phyloP scores from a whole-genome alignment of 345 rosid genomes.

The Syzygium aqueum region DNA sequence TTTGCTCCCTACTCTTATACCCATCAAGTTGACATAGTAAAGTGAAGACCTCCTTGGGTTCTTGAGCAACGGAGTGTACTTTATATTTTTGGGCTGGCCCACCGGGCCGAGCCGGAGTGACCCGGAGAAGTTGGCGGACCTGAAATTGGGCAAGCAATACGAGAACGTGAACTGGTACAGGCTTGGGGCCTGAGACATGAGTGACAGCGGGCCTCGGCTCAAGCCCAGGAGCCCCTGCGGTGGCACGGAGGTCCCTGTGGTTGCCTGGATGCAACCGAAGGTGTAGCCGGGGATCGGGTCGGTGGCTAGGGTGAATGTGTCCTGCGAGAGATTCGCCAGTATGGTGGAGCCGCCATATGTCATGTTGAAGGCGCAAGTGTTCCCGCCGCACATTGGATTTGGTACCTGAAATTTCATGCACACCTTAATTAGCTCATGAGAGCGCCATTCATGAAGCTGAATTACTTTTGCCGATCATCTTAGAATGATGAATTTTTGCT shows the following conservation, averaged over 20 bases:
- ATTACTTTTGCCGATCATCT: not conserved
- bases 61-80: conserved; percentile 69
- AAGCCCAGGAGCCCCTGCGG: conserved; percentile 85
- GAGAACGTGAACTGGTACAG: conserved; percentile 77
- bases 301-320: conserved; percentile 45
- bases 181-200: conserved; percentile 64
- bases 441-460: not conserved
- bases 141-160: conserved; percentile 81
- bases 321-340: conserved; percentile 61
- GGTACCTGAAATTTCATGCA: conserved; percentile 37
- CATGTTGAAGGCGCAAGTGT: conserved; percentile 66
- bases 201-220: conserved; percentile 80
- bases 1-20: conserved; percentile 62
- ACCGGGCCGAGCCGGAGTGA: conserved; percentile 75
- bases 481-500: too few relatives aligned
- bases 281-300: conserved; percentile 58
- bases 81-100: conserved; percentile 65
- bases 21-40: conserved; percentile 71
- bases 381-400: conserved; percentile 51
- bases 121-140: conserved; percentile 70
- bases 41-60: conserved; percentile 82
- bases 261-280: conserved; percentile 68
- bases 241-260: conserved; percentile 64
- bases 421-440: not conserved
- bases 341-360: conserved; percentile 74